Conservation (phyloP, 2,329 filamentous ascomycete species). For the Fusarium sp. region DNA sequence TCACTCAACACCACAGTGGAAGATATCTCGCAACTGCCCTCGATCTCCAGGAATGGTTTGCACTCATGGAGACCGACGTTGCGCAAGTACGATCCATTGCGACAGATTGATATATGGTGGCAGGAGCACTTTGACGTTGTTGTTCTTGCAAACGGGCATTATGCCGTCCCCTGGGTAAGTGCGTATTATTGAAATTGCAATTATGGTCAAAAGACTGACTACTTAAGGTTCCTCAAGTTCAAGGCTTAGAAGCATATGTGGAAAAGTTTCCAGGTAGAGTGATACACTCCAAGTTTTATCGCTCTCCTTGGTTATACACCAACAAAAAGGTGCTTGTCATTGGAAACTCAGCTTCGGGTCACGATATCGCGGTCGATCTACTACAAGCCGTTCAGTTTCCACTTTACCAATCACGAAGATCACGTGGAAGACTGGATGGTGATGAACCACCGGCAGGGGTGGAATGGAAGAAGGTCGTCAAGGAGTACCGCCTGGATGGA, state of each 20-base stretch:
- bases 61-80: slow-evolving; percentile 62
- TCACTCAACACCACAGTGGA: slow-evolving; percentile 65
- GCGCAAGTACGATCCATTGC: slow-evolving; percentile 57
- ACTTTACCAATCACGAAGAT: slow-evolving; percentile 64
- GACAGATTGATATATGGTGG: slow-evolving; percentile 65
- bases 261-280: slow-evolving; percentile 55
- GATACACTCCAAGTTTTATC: slow-evolving; percentile 60
- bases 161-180: slow-evolving; percentile 60
- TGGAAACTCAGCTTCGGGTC: slow-evolving; percentile 60
- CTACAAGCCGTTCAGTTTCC: slow-evolving; percentile 54
- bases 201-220: background rate
- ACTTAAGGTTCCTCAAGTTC: slow-evolving; percentile 58
- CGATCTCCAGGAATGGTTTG: slow-evolving; percentile 19
- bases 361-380: slow-evolving; percentile 56
- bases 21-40: slow-evolving; percentile 55
- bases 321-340: slow-evolving; percentile 54
- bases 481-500: slow-evolving; percentile 56
- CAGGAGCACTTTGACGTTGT: slow-evolving; percentile 62
- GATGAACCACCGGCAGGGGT: slow-evolving; percentile 59
- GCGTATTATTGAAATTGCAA: accelerated
- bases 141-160: slow-evolving; percentile 59
- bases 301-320: slow-evolving; percentile 52
- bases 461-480: slow-evolving; percentile 66
- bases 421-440: slow-evolving; percentile 63
- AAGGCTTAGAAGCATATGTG: slow-evolving; percentile 57